A percentile compares a stretch with the other conserved stretches of the same genome.
phyloP scores from a whole-genome alignment of 345 rosid species.

The Lepidium didymum region DNA sequence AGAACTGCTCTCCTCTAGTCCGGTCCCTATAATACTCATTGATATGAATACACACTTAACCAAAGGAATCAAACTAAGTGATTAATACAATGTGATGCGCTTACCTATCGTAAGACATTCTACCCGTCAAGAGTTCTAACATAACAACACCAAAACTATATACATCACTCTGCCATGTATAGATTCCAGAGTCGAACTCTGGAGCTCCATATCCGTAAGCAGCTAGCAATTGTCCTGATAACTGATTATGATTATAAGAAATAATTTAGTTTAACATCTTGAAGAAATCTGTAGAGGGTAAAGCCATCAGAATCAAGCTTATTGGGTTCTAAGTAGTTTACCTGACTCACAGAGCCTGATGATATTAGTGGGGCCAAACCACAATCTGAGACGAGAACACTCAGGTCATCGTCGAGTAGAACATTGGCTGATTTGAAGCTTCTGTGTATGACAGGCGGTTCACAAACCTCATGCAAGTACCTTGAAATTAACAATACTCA shows the following conservation, averaged over 20 bases:
- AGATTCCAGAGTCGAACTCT: slow-evolving; percentile 87
- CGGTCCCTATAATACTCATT: slow-evolving; percentile 41
- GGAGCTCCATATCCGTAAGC: slow-evolving; percentile 95
- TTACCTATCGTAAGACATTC: slow-evolving; percentile 84
- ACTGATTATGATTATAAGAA: slow-evolving; percentile 41
- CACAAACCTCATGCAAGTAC: slow-evolving; percentile 93
- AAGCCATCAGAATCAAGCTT: background rate
- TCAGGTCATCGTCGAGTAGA: slow-evolving; percentile 83
- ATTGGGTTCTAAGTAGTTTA: slow-evolving; percentile 23
- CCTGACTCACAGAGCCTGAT: slow-evolving; percentile 92
- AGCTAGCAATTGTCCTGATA: slow-evolving; percentile 80
- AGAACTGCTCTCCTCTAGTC: slow-evolving; percentile 74
- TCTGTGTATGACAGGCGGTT: slow-evolving; percentile 82
- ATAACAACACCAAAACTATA: slow-evolving; percentile 97
- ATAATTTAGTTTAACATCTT: slow-evolving; percentile 16
- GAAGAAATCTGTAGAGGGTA: background rate
- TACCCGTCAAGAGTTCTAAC: slow-evolving; percentile 94
- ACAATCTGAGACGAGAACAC: slow-evolving; percentile 74
- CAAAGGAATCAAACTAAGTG: background rate
- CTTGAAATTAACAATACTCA: slow-evolving; percentile 29
- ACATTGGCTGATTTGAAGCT: slow-evolving; percentile 80
- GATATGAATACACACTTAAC: background rate
- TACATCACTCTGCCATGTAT: slow-evolving; percentile 81
- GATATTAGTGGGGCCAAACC: slow-evolving; percentile 85
- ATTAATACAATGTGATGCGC: background rate